These are phyloP conservation scores for Allantophomopsis lycopodina DNA, from an alignment of 2,329 filamentous ascomycete species.

Conservation along the genomic window DNA sequence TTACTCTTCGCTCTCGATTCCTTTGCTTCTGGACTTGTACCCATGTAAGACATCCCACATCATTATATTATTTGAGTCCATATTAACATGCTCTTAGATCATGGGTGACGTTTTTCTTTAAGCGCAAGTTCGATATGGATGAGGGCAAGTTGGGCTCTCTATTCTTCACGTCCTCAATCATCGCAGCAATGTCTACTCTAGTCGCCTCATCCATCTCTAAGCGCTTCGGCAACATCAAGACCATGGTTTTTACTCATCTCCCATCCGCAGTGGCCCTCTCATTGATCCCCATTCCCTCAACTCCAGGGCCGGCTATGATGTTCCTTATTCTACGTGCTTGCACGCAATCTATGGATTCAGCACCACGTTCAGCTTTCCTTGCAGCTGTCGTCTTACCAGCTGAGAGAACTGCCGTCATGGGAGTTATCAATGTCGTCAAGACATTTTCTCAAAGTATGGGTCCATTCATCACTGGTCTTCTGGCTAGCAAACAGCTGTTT, in stretches of 20 bases:
- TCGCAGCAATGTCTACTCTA: conserved; percentile 36
- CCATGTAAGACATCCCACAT: conserved; percentile 30
- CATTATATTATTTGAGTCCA: conserved; percentile 26
- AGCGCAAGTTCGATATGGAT: conserved; percentile 29
- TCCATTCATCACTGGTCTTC: conserved; percentile 47
- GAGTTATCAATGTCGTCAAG: conserved; percentile 55
- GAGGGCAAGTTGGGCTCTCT: conserved; percentile 36
- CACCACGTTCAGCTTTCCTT: conserved; percentile 56
- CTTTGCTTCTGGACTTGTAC: conserved; percentile 57
- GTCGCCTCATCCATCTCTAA: conserved; percentile 39
- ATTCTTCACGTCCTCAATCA: conserved; percentile 38
- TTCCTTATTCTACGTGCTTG: conserved; percentile 50
- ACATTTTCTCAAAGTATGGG: conserved; percentile 49
- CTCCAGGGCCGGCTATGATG: conserved; percentile 36
- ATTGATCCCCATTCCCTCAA: conserved; percentile 43
- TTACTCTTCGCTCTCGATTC: conserved; percentile 56
- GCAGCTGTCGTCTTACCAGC: conserved; percentile 47
- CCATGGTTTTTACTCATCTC: conserved; percentile 65
- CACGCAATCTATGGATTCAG: conserved; percentile 55
- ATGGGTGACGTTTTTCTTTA: conserved; percentile 44
- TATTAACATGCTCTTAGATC: conserved; percentile 29
- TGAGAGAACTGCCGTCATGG: conserved; percentile 61
- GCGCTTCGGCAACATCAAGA: conserved; percentile 50
- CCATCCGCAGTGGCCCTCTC: conserved; percentile 53
- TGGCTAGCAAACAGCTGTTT: conserved; percentile 40